Conservation (phyloP, 768 basidiomycete genomes). For the Psilocybe sp. region DNA sequence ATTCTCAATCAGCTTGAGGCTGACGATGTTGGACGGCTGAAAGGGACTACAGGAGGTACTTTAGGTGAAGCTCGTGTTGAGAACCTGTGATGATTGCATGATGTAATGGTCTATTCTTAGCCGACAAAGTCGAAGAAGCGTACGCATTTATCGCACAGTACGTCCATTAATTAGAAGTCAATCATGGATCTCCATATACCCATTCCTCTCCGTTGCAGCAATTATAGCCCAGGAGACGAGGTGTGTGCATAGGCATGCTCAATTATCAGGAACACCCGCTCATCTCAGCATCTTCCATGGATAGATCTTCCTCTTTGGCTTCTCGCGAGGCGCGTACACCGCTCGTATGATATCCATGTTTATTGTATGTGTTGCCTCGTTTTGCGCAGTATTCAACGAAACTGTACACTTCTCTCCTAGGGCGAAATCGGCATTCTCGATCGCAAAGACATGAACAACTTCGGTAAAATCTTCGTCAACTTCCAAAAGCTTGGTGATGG, state of each 20-base stretch:
- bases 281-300: slow-evolving; percentile 6
- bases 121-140: slow-evolving; percentile 73
- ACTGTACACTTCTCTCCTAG: slow-evolving; percentile 26
- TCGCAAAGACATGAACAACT: slow-evolving; percentile 69
- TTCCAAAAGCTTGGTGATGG: slow-evolving; percentile 63
- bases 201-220: slow-evolving; percentile 35
- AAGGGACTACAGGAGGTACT: slow-evolving; percentile 63
- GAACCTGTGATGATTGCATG: background rate
- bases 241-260: slow-evolving; percentile 27
- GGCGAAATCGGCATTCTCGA: slow-evolving; percentile 69
- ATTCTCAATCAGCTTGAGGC: background rate
- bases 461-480: slow-evolving; percentile 57
- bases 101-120: slow-evolving; percentile 27
- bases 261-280: background rate
- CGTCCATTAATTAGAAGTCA: slow-evolving; percentile 20
- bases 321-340: slow-evolving; percentile 53
- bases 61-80: slow-evolving; percentile 40
- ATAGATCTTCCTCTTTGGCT: slow-evolving; percentile 77
- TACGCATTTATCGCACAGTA: slow-evolving; percentile 82
- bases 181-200: background rate
- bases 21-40: slow-evolving; percentile 2
- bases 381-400: too few species aligned
- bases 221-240: slow-evolving; percentile 72
- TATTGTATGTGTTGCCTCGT: slow-evolving; percentile 18
- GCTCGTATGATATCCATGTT: background rate